phyloP scores from a whole-genome alignment of 768 basidiomycete species.

The Agaricus subrufescens region DNA sequence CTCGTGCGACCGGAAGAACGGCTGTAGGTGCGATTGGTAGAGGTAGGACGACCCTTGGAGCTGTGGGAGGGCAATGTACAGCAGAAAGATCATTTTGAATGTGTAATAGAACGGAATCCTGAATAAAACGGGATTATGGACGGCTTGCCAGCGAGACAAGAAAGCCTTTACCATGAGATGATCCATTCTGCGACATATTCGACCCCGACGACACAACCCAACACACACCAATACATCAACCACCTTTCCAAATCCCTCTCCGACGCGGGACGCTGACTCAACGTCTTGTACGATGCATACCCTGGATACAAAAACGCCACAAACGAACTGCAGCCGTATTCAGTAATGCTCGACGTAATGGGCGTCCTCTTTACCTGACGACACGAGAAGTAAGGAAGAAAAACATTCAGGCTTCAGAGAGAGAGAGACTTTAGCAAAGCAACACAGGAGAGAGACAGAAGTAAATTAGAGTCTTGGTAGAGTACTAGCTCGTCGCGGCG shows the following conservation, averaged over 20 bases:
- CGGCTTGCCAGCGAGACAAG: not conserved
- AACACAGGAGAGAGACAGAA: no score
- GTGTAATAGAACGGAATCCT: conserved; percentile 91
- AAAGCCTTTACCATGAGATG: conserved; percentile 66
- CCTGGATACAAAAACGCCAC: conserved; percentile 87
- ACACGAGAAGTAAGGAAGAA: conserved; percentile 47
- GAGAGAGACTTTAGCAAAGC: not conserved
- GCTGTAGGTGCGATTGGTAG: conserved; percentile 74
- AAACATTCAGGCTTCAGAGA: conserved; percentile 26
- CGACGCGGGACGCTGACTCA: conserved; percentile 81
- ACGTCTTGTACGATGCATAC: conserved; percentile 94
- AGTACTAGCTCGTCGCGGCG: no score
- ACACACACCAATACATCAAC: conserved; percentile 97
- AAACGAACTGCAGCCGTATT: not conserved
- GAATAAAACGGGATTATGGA: conserved; percentile 1
- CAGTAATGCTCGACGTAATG: not conserved
- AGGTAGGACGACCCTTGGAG: conserved; percentile 85
- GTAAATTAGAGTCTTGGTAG: no score
- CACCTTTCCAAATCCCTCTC: conserved; percentile 87
- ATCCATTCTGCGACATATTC: conserved; percentile 88
- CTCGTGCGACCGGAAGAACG: conserved; percentile 82
- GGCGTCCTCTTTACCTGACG: conserved; percentile 32
- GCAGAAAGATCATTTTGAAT: conserved; percentile 77
- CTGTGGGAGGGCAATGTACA: conserved; percentile 89
- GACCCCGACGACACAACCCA: conserved; percentile 74